Percentiles rank a stretch among this genome's conserved stretches.
Conservation (phyloP, 352 stramenopile genomes). For the Pythium insidiosum region DNA sequence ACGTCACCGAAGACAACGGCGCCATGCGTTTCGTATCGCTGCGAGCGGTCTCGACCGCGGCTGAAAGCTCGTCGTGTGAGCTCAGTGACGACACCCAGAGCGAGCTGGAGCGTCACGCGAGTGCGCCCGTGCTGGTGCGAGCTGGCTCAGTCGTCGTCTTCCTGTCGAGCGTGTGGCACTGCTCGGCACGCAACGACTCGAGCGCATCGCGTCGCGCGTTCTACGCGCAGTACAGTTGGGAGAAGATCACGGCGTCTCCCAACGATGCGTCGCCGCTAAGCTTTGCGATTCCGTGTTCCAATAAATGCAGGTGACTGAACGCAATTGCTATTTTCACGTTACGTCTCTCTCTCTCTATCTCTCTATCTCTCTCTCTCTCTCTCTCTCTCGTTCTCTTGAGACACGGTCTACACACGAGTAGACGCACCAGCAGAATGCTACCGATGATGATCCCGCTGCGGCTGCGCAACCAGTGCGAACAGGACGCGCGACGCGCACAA, state of each 20-base stretch:
- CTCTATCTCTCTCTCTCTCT: background rate
- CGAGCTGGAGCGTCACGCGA: conserved; percentile 12
- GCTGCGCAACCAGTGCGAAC: conserved; percentile 28
- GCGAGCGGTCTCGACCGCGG: background rate
- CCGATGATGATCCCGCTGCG: conserved; percentile 39
- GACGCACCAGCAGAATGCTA: conserved; percentile 5
- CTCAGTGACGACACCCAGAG: background rate
- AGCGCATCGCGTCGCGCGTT: conserved; percentile 34
- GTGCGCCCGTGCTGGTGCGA: conserved; percentile 17
- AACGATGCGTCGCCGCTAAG: conserved; percentile 35
- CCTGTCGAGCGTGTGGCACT: conserved; percentile 66
- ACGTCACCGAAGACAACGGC: conserved; percentile 39
- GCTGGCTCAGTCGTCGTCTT: conserved; percentile 57
- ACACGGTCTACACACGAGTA: background rate
- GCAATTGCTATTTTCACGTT: background rate
- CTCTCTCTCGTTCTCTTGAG: background rate
- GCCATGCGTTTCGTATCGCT: conserved; percentile 46
- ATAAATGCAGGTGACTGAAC: background rate
- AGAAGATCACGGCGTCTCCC: conserved; percentile 34
- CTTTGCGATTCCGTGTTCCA: conserved; percentile 49
- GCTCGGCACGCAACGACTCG: conserved; percentile 51
- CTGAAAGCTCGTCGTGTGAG: background rate
- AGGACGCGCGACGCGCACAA: conserved; percentile 19
- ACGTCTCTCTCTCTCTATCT: background rate
- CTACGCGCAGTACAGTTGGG: conserved; percentile 59